Evolutionary conservation across 495 filamentous ascomycete genomes (phyloP).

Genomic region (Neurospora discreta): DNA sequence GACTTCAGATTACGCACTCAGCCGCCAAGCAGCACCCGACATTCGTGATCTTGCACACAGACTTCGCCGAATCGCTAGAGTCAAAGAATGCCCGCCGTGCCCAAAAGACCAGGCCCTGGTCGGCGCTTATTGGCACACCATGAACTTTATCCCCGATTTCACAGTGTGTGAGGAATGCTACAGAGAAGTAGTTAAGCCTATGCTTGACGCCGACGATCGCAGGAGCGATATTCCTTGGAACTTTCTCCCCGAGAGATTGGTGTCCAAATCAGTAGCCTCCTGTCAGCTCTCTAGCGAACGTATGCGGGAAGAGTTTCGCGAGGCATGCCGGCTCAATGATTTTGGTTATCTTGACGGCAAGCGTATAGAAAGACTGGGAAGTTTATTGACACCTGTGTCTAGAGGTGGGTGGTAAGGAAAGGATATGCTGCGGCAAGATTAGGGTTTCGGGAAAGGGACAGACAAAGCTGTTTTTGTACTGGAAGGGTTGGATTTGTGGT

Average conservation of each 20-base stretch:
- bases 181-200: constrained; percentile 54
- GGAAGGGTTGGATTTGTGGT: neutral
- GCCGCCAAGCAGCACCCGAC: constrained; percentile 20
- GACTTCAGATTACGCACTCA: constrained; percentile 27
- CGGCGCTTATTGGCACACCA: constrained; percentile 26
- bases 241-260: constrained; percentile 39
- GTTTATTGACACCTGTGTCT: neutral
- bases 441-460: neutral
- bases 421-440: neutral
- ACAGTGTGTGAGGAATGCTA: constrained; percentile 47
- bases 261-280: constrained; percentile 37
- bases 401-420: neutral
- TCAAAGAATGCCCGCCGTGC: constrained; percentile 25
- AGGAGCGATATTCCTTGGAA: constrained; percentile 41
- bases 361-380: constrained; percentile 30
- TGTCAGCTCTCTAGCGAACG: constrained; percentile 67
- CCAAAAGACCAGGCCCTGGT: constrained; percentile 10
- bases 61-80: constrained; percentile 20
- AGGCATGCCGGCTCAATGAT: constrained; percentile 49
- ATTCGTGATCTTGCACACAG: constrained; percentile 25
- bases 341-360: constrained; percentile 39
- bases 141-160: constrained; percentile 28
- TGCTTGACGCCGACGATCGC: constrained; percentile 27
- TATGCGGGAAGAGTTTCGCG: constrained; percentile 56
- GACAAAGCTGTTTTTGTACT: neutral